These are phyloP conservation scores for Parietichytrium sp. DNA, from an alignment of 108 stramenopile genomes.

Conservation along the genomic window DNA sequence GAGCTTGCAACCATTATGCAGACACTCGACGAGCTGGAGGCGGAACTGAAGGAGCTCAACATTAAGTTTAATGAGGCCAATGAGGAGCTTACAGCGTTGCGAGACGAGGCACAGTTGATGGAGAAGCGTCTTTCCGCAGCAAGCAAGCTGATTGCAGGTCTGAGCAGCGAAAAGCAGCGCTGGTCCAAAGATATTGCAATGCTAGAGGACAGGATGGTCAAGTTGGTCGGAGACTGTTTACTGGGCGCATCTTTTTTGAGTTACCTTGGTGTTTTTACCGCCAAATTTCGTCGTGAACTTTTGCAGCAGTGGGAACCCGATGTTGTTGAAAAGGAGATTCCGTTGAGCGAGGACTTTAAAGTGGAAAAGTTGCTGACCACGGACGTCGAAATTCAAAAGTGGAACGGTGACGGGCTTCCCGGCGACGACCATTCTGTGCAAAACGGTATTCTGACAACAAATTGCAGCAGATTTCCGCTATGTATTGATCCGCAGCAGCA, in stretches of 20 bases:
- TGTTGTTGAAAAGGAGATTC: conserved; percentile 47
- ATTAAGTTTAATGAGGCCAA: conserved; percentile 51
- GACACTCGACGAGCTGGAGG: conserved; percentile 51
- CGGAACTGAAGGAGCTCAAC: conserved; percentile 61
- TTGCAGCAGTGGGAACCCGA: conserved; percentile 53
- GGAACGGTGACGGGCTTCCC: conserved; percentile 68
- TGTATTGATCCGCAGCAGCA: conserved; percentile 75
- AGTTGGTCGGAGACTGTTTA: conserved; percentile 68
- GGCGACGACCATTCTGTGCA: conserved; percentile 69
- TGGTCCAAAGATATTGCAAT: conserved; percentile 63
- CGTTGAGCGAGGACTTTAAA: conserved; percentile 59
- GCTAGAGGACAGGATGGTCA: conserved; percentile 44
- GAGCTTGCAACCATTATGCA: conserved; percentile 58
- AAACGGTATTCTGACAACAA: conserved; percentile 71
- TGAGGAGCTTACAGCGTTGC: conserved; percentile 60
- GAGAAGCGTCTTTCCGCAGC: conserved; percentile 67
- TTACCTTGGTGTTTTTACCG: conserved; percentile 70
- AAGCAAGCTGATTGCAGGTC: conserved; percentile 63
- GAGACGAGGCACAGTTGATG: conserved; percentile 66
- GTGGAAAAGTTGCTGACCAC: conserved; percentile 61
- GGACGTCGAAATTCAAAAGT: conserved; percentile 66
- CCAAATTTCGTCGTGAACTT: conserved; percentile 57
- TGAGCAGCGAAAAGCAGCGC: conserved; percentile 64
- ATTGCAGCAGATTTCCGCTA: conserved; percentile 64
- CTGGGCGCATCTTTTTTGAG: conserved; percentile 62